phyloP scores from a whole-genome alignment of 495 filamentous ascomycete species.

The Neurospora sp. region DNA sequence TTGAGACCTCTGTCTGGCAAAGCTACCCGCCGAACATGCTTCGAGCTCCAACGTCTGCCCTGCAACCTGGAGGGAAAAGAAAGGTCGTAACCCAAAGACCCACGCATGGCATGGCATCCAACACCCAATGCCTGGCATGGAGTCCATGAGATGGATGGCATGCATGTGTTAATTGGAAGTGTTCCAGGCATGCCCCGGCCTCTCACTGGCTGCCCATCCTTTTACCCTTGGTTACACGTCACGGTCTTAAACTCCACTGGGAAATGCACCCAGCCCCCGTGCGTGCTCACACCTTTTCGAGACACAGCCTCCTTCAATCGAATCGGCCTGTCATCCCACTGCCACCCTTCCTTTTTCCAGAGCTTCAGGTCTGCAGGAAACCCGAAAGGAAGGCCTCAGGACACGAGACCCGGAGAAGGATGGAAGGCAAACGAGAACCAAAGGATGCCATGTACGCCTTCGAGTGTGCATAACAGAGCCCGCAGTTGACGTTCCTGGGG shows the following conservation, averaged over 20 bases:
- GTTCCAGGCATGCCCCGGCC: not conserved
- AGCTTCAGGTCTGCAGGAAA: not conserved
- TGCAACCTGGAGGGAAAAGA: not conserved
- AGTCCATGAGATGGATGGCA: not conserved
- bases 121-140: not conserved
- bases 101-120: not conserved
- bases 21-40: not conserved
- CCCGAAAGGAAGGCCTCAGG: not conserved
- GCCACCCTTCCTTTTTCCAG: not conserved
- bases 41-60: not conserved
- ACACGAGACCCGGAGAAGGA: not conserved
- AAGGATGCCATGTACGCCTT: not conserved
- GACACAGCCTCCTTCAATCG: not conserved
- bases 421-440: not conserved
- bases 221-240: not conserved
- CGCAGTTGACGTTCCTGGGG: not conserved
- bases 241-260: not conserved
- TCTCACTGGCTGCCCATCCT: not conserved
- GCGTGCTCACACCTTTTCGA: not conserved
- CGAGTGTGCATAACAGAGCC: not conserved
- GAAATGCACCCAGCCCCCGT: not conserved
- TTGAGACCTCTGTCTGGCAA: not conserved
- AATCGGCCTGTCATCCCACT: not conserved
- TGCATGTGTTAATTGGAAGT: not conserved
- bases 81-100: not conserved